Evolutionary conservation across 768 basidiomycete species (phyloP).

Genomic region (Lactarius tabidus): DNA sequence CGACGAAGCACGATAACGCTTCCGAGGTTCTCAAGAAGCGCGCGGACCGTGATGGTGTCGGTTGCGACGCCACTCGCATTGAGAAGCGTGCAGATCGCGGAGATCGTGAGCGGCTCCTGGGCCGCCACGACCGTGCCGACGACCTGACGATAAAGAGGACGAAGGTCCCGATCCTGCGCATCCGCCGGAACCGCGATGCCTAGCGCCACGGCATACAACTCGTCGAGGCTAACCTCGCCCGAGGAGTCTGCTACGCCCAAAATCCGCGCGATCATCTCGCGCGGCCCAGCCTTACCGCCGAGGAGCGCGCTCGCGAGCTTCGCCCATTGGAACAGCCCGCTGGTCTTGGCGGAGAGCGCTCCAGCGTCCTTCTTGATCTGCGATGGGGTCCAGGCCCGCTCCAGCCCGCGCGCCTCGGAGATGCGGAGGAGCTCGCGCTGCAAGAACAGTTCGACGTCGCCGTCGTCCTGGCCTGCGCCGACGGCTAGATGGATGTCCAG

Average conservation of each 20-base stretch:
- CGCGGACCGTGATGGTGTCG: background rate
- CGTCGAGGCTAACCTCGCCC: constrained; percentile 14
- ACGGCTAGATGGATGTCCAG: constrained; percentile 9
- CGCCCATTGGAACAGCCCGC: constrained; percentile 28
- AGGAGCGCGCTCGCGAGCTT: constrained; percentile 15
- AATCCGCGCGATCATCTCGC: constrained; percentile 15
- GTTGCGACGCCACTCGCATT: background rate
- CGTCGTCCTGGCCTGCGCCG: constrained; percentile 7
- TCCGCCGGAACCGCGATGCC: constrained; percentile 7
- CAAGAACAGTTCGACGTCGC: constrained; percentile 18
- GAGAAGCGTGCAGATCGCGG: constrained; percentile 12
- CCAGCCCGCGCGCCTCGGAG: background rate
- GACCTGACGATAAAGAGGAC: constrained; percentile 10
- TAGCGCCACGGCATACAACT: constrained; percentile 12
- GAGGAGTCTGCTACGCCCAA: background rate
- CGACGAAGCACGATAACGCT: constrained; percentile 12
- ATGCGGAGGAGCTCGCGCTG: constrained; percentile 8
- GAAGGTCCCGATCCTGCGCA: constrained; percentile 3
- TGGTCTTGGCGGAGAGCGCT: constrained; percentile 13
- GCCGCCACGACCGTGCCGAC: constrained; percentile 17
- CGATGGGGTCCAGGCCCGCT: background rate
- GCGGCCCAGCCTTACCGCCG: background rate
- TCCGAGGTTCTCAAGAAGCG: constrained; percentile 18
- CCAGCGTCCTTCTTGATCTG: constrained; percentile 14
- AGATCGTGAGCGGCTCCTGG: constrained; percentile 14